These are phyloP conservation scores for Nicotiana undulata DNA, from an alignment of 257 asterid species.

Conservation along the genomic window DNA sequence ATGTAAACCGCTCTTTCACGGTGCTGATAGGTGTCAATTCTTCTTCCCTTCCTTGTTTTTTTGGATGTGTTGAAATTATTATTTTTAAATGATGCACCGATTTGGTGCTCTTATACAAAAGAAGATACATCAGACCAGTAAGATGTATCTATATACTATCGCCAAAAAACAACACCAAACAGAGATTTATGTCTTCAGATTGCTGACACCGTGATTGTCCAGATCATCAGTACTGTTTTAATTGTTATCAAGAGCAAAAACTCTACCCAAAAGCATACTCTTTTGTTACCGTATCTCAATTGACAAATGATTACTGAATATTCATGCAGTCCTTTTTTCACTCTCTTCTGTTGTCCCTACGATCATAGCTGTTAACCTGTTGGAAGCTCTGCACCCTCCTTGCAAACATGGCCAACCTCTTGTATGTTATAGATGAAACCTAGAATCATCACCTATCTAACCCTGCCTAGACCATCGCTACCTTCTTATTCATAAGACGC, in stretches of 20 bases:
- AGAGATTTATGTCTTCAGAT: background rate
- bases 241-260: background rate
- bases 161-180: background rate
- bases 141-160: background rate
- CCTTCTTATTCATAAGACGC: background rate
- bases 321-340: background rate
- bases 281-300: background rate
- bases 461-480: background rate
- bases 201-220: background rate
- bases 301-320: background rate
- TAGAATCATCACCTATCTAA: background rate
- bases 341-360: background rate
- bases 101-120: background rate
- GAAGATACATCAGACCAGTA: background rate
- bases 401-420: background rate
- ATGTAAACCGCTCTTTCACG: background rate
- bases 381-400: background rate
- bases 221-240: background rate
- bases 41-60: too few species aligned
- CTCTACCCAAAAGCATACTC: constrained; percentile 1
- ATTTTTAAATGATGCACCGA: background rate
- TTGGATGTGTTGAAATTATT: background rate
- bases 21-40: background rate
- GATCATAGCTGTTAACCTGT: background rate
- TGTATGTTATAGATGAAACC: background rate